Base-by-base conservation (phyloP, 23 red algal genomes). In the Gracilariopsis chorda region DNA sequence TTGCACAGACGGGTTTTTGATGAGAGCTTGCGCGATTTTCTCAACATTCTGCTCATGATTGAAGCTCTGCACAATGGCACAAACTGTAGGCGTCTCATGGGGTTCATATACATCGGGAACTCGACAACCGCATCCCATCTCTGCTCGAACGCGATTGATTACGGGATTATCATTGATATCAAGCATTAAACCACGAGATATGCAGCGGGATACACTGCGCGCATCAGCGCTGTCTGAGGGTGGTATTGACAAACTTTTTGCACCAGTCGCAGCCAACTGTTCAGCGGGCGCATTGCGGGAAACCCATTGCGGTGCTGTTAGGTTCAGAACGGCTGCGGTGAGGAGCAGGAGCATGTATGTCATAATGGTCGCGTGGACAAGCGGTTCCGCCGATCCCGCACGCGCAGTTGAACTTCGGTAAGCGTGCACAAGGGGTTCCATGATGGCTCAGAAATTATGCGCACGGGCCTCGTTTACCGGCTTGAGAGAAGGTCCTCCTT, bases 1-100 rank as follows among this genome's bases (percentile, higher is more conserved):
- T 59, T 94, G 79, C n/a, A 94, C 70, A 20, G 91, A 80, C 14
- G 91, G 70, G 52, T 85, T 86, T 23, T 78, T 78, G 65, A 94
- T 68, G 5, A 94, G 80, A 2, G 80, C 73, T 24, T 44, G 44
- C 10, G 80, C 82, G 30, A 94, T 94, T 20, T 51, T 47, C 35
- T 84, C 79, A 12, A 94, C 69, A 59, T 94, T 94, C 34, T 85
- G 52, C 79, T 79, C 74, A 34, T 94, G 91, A 58, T 94, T 94
- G 42, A 86, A 86, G 33, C 79, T 86, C 65, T 94, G 91, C 16
- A 94, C 53, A 41, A 94, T 94, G 17, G 91, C 91, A 72, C 79
- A 80, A 9, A 94, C 80, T 1, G 64, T 79, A 10, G 91, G 91
- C 34, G 80, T 78, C 77, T 85, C 91, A 19, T 85, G 80, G 16